Conservation (phyloP, 2,329 filamentous ascomycete genomes). For the Diaporthe caulivora region DNA sequence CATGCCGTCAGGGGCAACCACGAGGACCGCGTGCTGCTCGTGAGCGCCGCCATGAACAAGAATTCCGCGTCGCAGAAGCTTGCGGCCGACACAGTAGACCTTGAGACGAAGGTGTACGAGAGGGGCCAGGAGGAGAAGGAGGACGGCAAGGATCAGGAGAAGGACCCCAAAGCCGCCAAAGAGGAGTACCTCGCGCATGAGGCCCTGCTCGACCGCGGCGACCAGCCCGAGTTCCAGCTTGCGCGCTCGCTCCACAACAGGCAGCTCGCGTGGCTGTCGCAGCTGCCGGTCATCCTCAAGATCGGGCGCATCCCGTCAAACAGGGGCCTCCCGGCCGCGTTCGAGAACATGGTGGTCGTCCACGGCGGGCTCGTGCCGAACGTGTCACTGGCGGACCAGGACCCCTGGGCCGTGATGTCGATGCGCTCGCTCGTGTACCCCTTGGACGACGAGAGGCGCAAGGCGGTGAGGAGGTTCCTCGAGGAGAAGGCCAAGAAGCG, state of each 20-base stretch:
- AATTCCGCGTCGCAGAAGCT: conserved; percentile 11
- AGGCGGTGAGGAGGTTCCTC: conserved; percentile 48
- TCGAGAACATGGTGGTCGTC: conserved; percentile 77
- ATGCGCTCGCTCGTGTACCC: conserved; percentile 83
- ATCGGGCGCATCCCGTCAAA: conserved; percentile 68
- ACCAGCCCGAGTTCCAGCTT: conserved; percentile 63
- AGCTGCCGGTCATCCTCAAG: conserved; percentile 82
- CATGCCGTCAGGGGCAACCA: conserved; percentile 92
- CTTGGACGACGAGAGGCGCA: conserved; percentile 63
- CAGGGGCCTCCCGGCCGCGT: conserved; percentile 38
- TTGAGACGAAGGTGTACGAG: conserved; percentile 36
- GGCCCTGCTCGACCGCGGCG: conserved; percentile 49
- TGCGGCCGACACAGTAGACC: conserved; percentile 9
- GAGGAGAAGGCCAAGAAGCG: conserved; percentile 49
- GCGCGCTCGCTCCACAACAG: conserved; percentile 64
- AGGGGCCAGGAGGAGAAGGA: conserved; percentile 44
- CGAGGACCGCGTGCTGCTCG: conserved; percentile 86
- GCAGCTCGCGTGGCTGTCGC: conserved; percentile 77
- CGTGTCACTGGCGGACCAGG: conserved; percentile 75
- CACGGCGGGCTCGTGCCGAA: conserved; percentile 89
- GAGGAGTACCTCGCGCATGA: conserved; percentile 40
- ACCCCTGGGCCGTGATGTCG: conserved; percentile 89
- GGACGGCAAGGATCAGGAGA: neutral
- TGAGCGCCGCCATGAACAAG: conserved; percentile 58
- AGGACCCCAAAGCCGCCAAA: conserved; percentile 40